These are phyloP conservation scores for Cubamyces sp. DNA, from an alignment of 768 basidiomycete genomes.

Conservation along the genomic window DNA sequence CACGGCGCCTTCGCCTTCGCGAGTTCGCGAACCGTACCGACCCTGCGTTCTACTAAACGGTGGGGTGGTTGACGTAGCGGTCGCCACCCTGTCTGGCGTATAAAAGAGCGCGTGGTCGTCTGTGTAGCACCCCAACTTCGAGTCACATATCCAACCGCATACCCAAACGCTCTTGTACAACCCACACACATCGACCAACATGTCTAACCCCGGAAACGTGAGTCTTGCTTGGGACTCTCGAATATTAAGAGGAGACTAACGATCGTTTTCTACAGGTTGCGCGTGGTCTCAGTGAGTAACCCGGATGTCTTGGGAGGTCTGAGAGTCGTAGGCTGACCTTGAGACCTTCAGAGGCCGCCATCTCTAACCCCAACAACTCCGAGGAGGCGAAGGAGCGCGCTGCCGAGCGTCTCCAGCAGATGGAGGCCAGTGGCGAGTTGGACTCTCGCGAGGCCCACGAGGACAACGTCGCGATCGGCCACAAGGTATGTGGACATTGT, in stretches of 20 bases:
- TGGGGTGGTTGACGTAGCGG: background rate
- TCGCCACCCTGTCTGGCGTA: background rate
- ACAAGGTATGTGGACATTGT: too few species aligned
- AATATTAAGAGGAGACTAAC: background rate
- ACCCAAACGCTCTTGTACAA: background rate
- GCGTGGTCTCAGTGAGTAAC: slow-evolving; percentile 23
- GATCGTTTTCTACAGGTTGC: slow-evolving; percentile 13
- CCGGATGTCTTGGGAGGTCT: background rate
- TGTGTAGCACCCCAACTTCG: too few species aligned
- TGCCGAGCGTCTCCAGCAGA: background rate
- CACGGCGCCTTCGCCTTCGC: background rate
- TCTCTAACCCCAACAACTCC: background rate
- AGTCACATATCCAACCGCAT: background rate
- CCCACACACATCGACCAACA: slow-evolving; percentile 3
- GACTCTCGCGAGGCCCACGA: slow-evolving; percentile 17
- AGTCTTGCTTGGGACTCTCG: background rate
- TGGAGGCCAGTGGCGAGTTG: slow-evolving; percentile 15
- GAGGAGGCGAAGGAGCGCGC: slow-evolving; percentile 1
- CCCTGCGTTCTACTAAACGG: background rate
- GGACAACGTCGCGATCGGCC: slow-evolving; percentile 26
- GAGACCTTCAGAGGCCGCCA: background rate
- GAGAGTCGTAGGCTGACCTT: slow-evolving; percentile 11
- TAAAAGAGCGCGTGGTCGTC: background rate
- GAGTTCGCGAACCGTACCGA: background rate
- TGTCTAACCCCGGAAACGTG: slow-evolving; percentile 23